Conservation (phyloP, 1,139 yeast species). For the Zygoascus hellenicus region DNA sequence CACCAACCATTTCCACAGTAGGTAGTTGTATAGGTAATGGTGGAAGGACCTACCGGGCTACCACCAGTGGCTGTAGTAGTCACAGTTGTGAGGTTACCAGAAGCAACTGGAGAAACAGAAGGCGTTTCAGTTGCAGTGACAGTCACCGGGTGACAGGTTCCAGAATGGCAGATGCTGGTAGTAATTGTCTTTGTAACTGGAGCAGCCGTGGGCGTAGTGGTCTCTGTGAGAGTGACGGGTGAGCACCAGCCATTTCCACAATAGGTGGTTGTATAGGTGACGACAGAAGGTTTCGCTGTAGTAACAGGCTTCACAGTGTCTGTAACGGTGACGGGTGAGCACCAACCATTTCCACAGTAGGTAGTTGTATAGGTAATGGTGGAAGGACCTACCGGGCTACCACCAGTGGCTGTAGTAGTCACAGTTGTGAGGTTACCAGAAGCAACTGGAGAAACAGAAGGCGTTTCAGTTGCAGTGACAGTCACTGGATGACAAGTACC, state of each 20-base stretch:
- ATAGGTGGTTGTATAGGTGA: neutral
- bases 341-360: slow-evolving; percentile 2
- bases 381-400: neutral
- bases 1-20: neutral
- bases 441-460: neutral
- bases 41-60: neutral
- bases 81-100: neutral
- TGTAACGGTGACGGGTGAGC: neutral
- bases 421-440: slow-evolving; percentile 1
- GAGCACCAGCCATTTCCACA: neutral
- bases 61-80: neutral
- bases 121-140: neutral
- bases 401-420: slow-evolving; percentile 2
- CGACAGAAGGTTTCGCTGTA: neutral
- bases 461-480: slow-evolving; percentile 4
- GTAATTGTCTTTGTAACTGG: slow-evolving; percentile 1
- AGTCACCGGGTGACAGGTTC: neutral
- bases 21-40: neutral
- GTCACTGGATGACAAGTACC: neutral
- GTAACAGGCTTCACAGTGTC: slow-evolving; percentile 2
- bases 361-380: neutral
- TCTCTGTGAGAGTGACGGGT: slow-evolving; percentile 2
- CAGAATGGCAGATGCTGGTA: neutral
- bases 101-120: neutral
- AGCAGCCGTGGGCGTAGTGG: neutral